Percentiles rank a stretch among this genome's conserved stretches.
Evolutionary conservation across 2,329 filamentous ascomycete genomes (phyloP).

Genomic region (Aspergillus felis): DNA sequence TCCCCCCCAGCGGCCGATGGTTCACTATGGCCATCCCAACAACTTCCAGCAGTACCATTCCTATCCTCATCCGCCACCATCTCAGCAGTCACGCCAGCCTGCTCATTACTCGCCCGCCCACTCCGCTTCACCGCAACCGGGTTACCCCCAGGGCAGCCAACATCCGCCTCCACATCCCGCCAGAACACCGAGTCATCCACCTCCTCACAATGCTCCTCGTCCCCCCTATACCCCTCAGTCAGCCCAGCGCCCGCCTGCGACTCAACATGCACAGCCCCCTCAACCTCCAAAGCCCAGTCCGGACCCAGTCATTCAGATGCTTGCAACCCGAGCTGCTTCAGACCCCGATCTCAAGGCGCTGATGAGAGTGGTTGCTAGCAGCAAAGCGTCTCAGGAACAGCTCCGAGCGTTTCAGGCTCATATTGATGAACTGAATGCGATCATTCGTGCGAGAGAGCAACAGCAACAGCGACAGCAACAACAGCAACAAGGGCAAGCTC

Average conservation of each 20-base stretch:
- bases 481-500: constrained; percentile 19
- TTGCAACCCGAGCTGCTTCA: constrained; percentile 48
- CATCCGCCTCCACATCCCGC: constrained; percentile 17
- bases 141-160: constrained; percentile 20
- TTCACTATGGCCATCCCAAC: constrained; percentile 40
- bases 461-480: constrained; percentile 34
- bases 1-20: constrained; percentile 38
- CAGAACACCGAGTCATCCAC: constrained; percentile 9
- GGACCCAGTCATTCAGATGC: constrained; percentile 51
- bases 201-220: constrained; percentile 15
- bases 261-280: constrained; percentile 25
- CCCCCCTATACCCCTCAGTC: constrained; percentile 21
- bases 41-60: constrained; percentile 42
- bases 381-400: constrained; percentile 47
- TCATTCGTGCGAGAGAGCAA: constrained; percentile 43
- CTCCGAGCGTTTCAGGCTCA: constrained; percentile 48
- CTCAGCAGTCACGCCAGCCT: constrained; percentile 25
- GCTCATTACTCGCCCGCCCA: constrained; percentile 24
- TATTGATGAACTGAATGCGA: constrained; percentile 50
- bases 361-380: constrained; percentile 50
- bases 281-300: constrained; percentile 42
- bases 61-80: constrained; percentile 27
- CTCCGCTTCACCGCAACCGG: constrained; percentile 24
- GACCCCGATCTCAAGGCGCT: constrained; percentile 48
- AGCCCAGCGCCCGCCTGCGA: constrained; percentile 25